phyloP scores from a whole-genome alignment of 225 moss, liverwort and hornwort species.

The Ulota crispa region DNA sequence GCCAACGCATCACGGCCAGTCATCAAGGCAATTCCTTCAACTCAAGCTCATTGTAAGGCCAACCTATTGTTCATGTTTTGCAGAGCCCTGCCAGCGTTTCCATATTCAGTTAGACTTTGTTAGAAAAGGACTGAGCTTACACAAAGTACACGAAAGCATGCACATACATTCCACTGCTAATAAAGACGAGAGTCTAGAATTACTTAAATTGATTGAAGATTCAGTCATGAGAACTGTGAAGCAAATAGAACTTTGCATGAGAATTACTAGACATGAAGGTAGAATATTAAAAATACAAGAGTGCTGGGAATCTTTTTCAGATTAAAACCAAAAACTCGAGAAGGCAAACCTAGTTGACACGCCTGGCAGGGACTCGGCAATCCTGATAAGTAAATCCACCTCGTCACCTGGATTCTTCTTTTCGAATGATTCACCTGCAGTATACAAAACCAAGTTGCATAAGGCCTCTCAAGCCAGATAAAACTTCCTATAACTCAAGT shows the following conservation, averaged over 20 bases:
- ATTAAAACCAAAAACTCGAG: background rate
- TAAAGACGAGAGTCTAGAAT: background rate
- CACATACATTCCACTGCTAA: background rate
- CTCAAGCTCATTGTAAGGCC: conserved; percentile 15
- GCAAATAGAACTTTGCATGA: background rate
- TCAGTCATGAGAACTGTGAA: conserved; percentile 1
- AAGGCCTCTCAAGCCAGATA: background rate
- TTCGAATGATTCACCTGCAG: conserved; percentile 28
- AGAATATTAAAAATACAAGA: background rate
- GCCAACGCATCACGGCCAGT: conserved; percentile 14
- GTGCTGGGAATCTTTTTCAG: background rate
- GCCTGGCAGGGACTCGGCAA: conserved; percentile 50
- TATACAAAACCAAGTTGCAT: conserved; percentile 2
- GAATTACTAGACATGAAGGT: conserved; percentile 6
- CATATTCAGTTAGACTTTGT: background rate
- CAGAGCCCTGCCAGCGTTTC: conserved; percentile 42
- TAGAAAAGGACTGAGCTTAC: background rate
- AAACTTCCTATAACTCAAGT: background rate
- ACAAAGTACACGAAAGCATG: background rate
- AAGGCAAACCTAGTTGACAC: conserved; percentile 44
- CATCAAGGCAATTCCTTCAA: background rate
- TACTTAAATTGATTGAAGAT: background rate
- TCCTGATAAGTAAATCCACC: conserved; percentile 39
- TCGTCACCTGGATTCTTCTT: conserved; percentile 30
- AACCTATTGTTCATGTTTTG: conserved; percentile 38